Percentiles rank a stretch among this genome's conserved stretches.
These are phyloP conservation scores for Mesembryanthemum crystallinum DNA, from an alignment of 148 eudicot genomes.

Conservation along the genomic window DNA sequence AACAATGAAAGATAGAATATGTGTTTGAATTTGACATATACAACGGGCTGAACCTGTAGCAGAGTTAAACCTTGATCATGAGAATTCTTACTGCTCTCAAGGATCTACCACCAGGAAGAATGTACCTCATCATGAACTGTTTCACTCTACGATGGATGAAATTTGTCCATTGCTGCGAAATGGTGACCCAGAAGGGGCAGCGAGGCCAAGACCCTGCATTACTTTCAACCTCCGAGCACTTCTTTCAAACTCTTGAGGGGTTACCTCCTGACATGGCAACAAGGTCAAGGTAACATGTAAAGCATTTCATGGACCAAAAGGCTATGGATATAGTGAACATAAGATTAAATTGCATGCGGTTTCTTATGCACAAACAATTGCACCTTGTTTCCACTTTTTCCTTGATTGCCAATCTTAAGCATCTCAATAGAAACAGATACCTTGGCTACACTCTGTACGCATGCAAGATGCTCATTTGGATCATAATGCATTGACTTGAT, in stretches of 20 bases:
- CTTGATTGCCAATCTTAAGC: not conserved
- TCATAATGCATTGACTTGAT: not conserved
- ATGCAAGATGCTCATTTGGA: too few relatives aligned
- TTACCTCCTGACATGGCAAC: constrained; percentile 27
- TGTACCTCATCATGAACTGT: not conserved
- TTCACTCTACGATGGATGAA: constrained; percentile 19
- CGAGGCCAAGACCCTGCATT: constrained; percentile 65
- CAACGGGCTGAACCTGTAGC: not conserved
- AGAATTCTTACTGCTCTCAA: not conserved
- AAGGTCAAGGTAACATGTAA: not conserved
- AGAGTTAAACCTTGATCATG: not conserved
- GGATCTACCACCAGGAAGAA: not conserved
- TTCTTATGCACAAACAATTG: not conserved
- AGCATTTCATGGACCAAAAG: not conserved
- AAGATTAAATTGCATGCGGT: too few relatives aligned
- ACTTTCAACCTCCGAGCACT: constrained; percentile 60
- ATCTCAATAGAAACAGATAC: too few relatives aligned
- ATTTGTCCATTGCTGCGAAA: constrained; percentile 35
- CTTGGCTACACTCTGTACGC: too few relatives aligned
- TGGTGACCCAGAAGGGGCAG: constrained; percentile 66
- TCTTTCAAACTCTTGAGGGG: constrained; percentile 31
- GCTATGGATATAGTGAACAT: not conserved
- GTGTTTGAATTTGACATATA: not conserved
- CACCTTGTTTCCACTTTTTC: too few relatives aligned
- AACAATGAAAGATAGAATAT: not conserved